A percentile compares a stretch with the other conserved stretches of the same genome.
These are phyloP conservation scores for Polysphondylium violaceum DNA, from an alignment of 78 protist genomes.

Conservation along the genomic window DNA sequence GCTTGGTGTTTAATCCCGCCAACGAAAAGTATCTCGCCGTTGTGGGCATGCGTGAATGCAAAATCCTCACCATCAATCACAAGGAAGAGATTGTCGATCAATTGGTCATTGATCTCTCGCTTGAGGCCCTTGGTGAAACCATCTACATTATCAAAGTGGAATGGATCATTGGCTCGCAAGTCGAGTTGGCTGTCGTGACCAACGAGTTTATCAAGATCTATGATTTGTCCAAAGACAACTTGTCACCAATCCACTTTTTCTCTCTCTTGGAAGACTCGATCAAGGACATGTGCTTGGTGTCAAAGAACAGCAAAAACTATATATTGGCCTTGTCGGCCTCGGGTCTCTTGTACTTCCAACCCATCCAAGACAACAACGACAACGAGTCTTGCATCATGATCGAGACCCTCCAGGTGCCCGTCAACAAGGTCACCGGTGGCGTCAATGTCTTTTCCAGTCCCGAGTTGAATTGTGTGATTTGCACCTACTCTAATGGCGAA, in stretches of 20 bases:
- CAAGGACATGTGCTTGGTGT: slow-evolving; percentile 29
- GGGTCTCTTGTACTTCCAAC: slow-evolving; percentile 49
- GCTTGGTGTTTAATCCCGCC: slow-evolving; percentile 62
- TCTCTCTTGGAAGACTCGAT: slow-evolving; percentile 43
- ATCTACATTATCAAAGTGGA: slow-evolving; percentile 44
- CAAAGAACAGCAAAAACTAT: slow-evolving; percentile 17
- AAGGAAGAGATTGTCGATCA: slow-evolving; percentile 75
- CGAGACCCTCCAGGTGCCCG: slow-evolving; percentile 58
- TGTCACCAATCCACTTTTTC: slow-evolving; percentile 71
- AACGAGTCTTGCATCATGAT: slow-evolving; percentile 77
- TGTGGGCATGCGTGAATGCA: slow-evolving; percentile 55
- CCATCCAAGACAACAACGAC: slow-evolving; percentile 34
- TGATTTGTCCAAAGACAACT: slow-evolving; percentile 77
- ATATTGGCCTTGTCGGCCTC: slow-evolving; percentile 18
- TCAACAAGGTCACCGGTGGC: slow-evolving; percentile 20
- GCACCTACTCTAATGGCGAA: slow-evolving; percentile 62
- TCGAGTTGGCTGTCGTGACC: slow-evolving; percentile 70
- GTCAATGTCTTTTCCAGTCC: neutral
- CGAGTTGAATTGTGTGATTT: slow-evolving; percentile 14
- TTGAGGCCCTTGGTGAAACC: slow-evolving; percentile 24
- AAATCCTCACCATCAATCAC: slow-evolving; percentile 49
- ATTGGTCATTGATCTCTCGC: slow-evolving; percentile 41
- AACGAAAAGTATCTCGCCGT: slow-evolving; percentile 71
- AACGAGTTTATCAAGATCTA: slow-evolving; percentile 71
- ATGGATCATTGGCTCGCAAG: slow-evolving; percentile 83